Base-by-base conservation (phyloP, 2,329 filamentous ascomycete genomes). In the Aspergillus cejpii region DNA sequence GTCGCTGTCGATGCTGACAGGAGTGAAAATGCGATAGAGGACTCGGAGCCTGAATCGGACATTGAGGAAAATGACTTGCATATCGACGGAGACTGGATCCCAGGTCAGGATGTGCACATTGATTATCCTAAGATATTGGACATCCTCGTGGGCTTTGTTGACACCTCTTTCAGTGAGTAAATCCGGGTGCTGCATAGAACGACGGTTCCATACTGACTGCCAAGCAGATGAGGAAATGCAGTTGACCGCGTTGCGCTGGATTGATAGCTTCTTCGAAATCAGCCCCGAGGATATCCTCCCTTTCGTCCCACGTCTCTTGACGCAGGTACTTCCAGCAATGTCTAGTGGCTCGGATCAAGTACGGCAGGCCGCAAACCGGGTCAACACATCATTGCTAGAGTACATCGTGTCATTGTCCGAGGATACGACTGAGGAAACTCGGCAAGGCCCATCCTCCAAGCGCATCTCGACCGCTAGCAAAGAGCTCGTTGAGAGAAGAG, bases 251-350 rank as follows among this genome's bases (percentile, higher is more conserved):
- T 74, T 98, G 21, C 81, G 88, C 50, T 98, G 92, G 92, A 89
- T 98, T 52, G 89, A 96, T 54, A 86, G 85, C 48, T 96, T 98
- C 63, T 85, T 98, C 55, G 90, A 97, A 52, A 97, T 98, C 37
- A 96, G 90, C 57, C 91, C 92, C 0, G 92, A 96, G 62, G 92
- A 98, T 60, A 94, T 98, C 3, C 76, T 98, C 33, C 86, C 87
- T 3, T 97, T 97, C 64, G 92, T 94, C 0, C 94, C 94, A 17
- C 87, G 88, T 55, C 83, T 98, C 23, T 72, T 98, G 34, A 88
- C 89, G 1, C 87, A 96, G 59, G 85, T 98, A 44, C 77, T 98
- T 21, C 94, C 92, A 12, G 89, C 90, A 21, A 88, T 98, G 78
- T 91, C 91, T 4, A 94, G 90, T 60, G 87, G 85, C 41, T 85